Conservation (phyloP, 257 asterid genomes). For the Capsicum baccatum region DNA sequence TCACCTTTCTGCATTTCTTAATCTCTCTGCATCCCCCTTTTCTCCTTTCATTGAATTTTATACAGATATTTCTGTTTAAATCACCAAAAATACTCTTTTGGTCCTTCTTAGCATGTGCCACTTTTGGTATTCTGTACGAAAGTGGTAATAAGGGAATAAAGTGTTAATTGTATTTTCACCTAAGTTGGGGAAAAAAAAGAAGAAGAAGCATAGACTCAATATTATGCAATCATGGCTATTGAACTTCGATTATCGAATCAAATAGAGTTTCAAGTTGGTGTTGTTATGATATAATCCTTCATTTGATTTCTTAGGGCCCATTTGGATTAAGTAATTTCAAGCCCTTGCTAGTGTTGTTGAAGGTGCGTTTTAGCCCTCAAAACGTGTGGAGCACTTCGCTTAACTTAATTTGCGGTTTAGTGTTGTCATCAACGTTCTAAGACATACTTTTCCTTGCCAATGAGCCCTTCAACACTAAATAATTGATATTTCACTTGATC, state of each 20-base stretch:
- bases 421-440: too few species aligned
- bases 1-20: neutral
- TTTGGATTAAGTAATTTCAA: neutral
- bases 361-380: too few species aligned
- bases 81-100: neutral
- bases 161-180: neutral
- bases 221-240: constrained; percentile 11
- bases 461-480: too few species aligned
- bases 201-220: neutral
- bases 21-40: neutral
- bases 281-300: neutral
- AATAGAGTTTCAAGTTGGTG: neutral
- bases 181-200: neutral
- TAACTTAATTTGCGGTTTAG: too few species aligned
- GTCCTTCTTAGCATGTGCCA: neutral
- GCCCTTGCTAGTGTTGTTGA: neutral
- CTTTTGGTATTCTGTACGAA: neutral
- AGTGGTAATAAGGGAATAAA: neutral
- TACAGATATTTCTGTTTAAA: neutral
- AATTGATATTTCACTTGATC: too few species aligned
- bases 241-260: neutral
- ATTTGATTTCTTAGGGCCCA: neutral
- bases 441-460: too few species aligned
- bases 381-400: too few species aligned
- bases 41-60: neutral